Base-by-base conservation (phyloP, 805 yeast species). In the Barnettozyma sucrosica region DNA sequence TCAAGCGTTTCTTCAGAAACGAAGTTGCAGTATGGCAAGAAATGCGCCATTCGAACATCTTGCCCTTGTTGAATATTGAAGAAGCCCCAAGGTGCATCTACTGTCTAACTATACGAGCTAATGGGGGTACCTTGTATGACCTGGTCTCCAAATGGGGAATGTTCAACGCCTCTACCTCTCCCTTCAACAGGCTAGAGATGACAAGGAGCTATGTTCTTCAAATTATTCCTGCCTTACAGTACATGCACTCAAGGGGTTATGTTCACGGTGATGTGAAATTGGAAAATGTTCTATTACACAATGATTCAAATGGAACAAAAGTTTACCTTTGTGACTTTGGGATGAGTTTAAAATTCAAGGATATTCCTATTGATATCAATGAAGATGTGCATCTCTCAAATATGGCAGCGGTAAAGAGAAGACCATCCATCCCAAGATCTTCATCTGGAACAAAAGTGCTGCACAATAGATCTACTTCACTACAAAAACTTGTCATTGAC, bases 241-340 rank as follows among this genome's bases (percentile, higher is more conserved):
- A 71, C 54, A 66, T 85, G 58, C 92, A 85, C 57, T 78, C 77
- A 28, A 63, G 68, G 51, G 93, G 84, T 51, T 72, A 84, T 41
- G 88, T 79, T n/a, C 92, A 85, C 62, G 72, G 82, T 36, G 93
- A 85, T 68, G 67, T 85, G 51, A 85, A 85, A 62, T 84, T 89
- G 3, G 90, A 84, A 57, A 85, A 85, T 57, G 71, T 84, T 13
- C 66, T 85, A 50, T 56, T 85, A 18, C 76, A 79, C 47, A 90
- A 85, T 6, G 53, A 52, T 11, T 62, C 61, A 5, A 50, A 53
- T 19, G 51, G 55, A 26, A 54, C 67, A 50, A 63, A 55, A 43
- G 62, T 87, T 52, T 61, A 83, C 23, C 62, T 90, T 7, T 87
- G 97, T 66, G 98, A 90, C 66, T 90, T 90, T 68, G 98, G 98